These are phyloP conservation scores for Ogataea glucozyma DNA, from an alignment of 805 yeast species.

Conservation along the genomic window DNA sequence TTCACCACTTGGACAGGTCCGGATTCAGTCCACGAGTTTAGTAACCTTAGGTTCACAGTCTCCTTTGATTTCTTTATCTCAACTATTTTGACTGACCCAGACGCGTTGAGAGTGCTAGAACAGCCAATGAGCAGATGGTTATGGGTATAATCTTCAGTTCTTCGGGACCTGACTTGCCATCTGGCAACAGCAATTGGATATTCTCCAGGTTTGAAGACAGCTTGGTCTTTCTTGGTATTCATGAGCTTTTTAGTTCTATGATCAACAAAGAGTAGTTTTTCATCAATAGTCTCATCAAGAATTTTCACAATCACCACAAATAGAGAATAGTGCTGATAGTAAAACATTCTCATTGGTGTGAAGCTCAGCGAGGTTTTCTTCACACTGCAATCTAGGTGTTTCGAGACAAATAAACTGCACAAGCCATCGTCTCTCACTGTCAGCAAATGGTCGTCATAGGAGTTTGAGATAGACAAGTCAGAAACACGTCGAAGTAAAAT, in stretches of 20 bases:
- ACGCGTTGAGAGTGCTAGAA: constrained; percentile 10
- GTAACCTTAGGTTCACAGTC: constrained; percentile 14
- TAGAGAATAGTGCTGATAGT: constrained; percentile 24
- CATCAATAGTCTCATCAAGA: constrained; percentile 5
- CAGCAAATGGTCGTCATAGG: constrained; percentile 23
- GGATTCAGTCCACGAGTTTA: constrained; percentile 23
- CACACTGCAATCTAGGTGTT: constrained; percentile 17
- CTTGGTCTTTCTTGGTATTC: constrained; percentile 1
- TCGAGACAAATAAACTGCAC: constrained; percentile 25
- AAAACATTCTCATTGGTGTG: constrained; percentile 31
- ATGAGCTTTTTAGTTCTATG: constrained; percentile 20
- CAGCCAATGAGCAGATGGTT: constrained; percentile 39
- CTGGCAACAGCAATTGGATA: constrained; percentile 34
- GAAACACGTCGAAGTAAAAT: constrained; percentile 12
- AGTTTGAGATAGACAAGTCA: constrained; percentile 7
- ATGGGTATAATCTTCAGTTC: constrained; percentile 20
- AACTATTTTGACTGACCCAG: constrained; percentile 32
- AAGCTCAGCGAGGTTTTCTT: constrained; percentile 28
- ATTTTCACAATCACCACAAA: constrained; percentile 23
- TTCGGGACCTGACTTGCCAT: constrained; percentile 35
- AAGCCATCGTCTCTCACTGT: constrained; percentile 38
- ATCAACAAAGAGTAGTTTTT: constrained; percentile 28
- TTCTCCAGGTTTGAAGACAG: constrained; percentile 25
- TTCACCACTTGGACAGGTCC: constrained; percentile 26
- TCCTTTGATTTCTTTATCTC: constrained; percentile 26